Conservation (phyloP, 2,329 filamentous ascomycete species). For the Plectosphaerella sp. region DNA sequence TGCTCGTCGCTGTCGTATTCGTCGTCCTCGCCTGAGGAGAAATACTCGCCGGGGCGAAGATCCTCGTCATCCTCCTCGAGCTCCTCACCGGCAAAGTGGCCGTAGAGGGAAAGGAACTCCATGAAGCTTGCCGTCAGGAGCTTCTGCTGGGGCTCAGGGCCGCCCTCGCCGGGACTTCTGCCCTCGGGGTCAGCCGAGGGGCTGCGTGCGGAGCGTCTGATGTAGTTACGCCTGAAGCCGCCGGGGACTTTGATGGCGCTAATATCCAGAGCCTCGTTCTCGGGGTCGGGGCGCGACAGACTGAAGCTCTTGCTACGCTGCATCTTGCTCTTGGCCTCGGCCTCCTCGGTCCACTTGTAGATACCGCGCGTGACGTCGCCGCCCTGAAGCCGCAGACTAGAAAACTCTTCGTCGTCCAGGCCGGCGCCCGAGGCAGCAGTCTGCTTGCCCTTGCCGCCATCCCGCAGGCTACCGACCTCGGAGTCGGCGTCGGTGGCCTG, state of each 20-base stretch:
- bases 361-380: slow-evolving; percentile 93
- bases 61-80: slow-evolving; percentile 95
- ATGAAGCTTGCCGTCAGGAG: slow-evolving; percentile 90
- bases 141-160: slow-evolving; percentile 43
- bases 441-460: slow-evolving; percentile 51
- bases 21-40: slow-evolving; percentile 70
- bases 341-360: slow-evolving; percentile 94
- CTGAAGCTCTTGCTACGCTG: slow-evolving; percentile 87
- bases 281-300: slow-evolving; percentile 69
- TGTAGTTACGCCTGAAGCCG: slow-evolving; percentile 86
- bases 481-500: slow-evolving; percentile 53
- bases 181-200: slow-evolving; percentile 39
- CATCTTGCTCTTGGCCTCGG: slow-evolving; percentile 63
- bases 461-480: slow-evolving; percentile 40
- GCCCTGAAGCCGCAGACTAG: slow-evolving; percentile 85
- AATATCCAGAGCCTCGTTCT: slow-evolving; percentile 78
- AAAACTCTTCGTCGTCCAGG: slow-evolving; percentile 75
- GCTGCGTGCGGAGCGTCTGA: slow-evolving; percentile 70
- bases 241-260: slow-evolving; percentile 89
- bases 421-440: slow-evolving; percentile 31
- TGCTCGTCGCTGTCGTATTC: slow-evolving; percentile 31
- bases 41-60: slow-evolving; percentile 83
- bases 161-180: slow-evolving; percentile 29
- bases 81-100: slow-evolving; percentile 95
- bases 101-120: slow-evolving; percentile 91